Percentiles rank a stretch among this genome's conserved stretches.
Conservation (phyloP, 2,329 filamentous ascomycete genomes). For the Trichoderma sp. region DNA sequence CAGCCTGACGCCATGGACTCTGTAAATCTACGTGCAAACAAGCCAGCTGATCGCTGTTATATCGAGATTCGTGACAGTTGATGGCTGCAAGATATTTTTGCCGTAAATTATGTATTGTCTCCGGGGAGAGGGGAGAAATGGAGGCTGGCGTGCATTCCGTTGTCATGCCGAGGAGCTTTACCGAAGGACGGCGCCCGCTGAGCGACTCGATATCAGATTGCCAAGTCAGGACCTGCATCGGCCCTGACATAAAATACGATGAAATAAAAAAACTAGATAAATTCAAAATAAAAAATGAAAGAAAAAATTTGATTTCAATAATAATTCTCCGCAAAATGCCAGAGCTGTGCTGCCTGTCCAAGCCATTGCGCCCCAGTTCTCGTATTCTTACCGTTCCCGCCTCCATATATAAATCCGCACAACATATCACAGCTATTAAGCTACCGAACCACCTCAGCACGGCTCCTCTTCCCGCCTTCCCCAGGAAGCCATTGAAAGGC, state of each 20-base stretch:
- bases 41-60: neutral
- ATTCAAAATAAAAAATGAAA: neutral
- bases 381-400: neutral
- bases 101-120: neutral
- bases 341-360: neutral
- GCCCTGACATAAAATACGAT: neutral
- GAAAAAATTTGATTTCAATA: neutral
- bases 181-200: neutral
- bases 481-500: neutral
- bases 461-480: neutral
- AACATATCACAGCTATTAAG: neutral
- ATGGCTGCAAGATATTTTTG: neutral
- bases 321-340: neutral
- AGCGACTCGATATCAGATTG: neutral
- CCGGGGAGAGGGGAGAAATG: neutral
- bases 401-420: neutral
- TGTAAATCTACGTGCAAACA: neutral
- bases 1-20: neutral
- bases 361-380: slow-evolving; percentile 6
- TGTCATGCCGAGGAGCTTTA: neutral
- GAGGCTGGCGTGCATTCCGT: neutral
- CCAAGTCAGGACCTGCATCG: neutral
- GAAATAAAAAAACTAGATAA: neutral
- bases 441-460: neutral
- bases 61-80: neutral